Base-by-base conservation (phyloP, 352 stramenopile species). In the Phytophthora fragariaefolia region DNA sequence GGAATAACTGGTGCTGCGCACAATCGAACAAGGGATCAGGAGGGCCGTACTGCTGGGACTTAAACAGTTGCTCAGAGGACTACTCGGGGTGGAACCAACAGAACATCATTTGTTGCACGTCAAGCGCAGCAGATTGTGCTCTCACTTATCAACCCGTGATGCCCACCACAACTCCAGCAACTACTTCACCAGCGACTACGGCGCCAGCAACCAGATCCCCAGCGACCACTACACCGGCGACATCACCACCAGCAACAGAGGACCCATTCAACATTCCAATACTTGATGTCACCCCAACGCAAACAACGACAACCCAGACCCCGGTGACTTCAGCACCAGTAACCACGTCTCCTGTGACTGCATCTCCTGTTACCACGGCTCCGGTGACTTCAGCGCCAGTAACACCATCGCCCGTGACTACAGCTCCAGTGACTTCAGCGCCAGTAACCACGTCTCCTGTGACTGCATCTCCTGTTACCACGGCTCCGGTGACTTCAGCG, bases 101-200 rank as follows among this genome's bases (percentile, higher is more conserved):
- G 50, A 87, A 87, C 70, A 30, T 80, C 17, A 83, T 89, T 62
- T 89, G 80, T 45, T 89, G 80, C 49, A 67, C 70, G 7, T 42
- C 34, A 2, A 73, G 55, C 12, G 50, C 73, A 17, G 61, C 49
- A 17, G 58, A 76, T 10, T 89, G 80, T 32, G 55, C 58, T 7
- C 32, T 79, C 9, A 86, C 78, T 18, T 85, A 80, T 58, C 43
- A 80, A 49, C 40, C 51, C 2, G 30, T 63, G 13, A 80, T 89
- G 73, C 72, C 71, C 26, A 58, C 43, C 3, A 53, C 63, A 45
- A 56, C 66, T 13, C 58, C 60, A 15, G 15, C 60, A n/a, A 56
- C 66, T 17, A 58, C 43, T 26, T 4, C 55, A 47, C 20, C 43
- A 47, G n/a, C 42, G 27, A 60, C 52, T 17, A 55, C 27, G 9